Evolutionary conservation across 306 rosid genomes (phyloP).

Genomic region (Inga laurina): DNA sequence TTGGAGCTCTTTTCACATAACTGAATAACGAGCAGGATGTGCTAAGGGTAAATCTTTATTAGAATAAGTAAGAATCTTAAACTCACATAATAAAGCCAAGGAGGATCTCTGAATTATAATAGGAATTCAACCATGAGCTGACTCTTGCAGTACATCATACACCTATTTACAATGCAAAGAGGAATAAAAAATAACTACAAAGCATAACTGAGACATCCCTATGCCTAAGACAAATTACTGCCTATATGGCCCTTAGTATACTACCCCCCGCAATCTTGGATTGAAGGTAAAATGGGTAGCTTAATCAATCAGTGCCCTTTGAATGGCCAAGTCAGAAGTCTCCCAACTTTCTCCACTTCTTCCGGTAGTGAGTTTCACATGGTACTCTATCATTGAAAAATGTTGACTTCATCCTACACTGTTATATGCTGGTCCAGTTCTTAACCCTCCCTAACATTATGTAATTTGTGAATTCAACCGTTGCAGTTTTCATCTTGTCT

Average conservation of each 20-base stretch:
- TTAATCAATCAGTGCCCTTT: not conserved
- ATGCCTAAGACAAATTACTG: not conserved
- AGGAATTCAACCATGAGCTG: not conserved
- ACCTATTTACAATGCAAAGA: not conserved
- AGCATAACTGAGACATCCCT: not conserved
- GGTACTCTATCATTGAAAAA: not conserved
- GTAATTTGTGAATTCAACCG: slow-evolving; percentile 1
- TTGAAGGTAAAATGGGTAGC: not conserved
- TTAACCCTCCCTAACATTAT: not conserved
- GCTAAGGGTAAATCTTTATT: not conserved
- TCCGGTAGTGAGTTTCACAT: not conserved
- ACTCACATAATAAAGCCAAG: not conserved
- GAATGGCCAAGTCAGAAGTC: not conserved
- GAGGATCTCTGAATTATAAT: not conserved
- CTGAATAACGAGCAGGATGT: not conserved
- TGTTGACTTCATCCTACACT: not conserved
- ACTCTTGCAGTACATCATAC: not conserved
- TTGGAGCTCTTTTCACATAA: slow-evolving; percentile 19
- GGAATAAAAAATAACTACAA: not conserved
- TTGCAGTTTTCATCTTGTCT: slow-evolving; percentile 16
- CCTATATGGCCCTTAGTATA: not conserved
- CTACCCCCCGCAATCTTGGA: not conserved
- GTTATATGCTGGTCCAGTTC: not conserved
- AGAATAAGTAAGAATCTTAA: not conserved
- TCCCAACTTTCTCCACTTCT: not conserved